A percentile compares a stretch with the other conserved stretches of the same genome.
phyloP scores from a whole-genome alignment of 352 stramenopile species.

The Thalassiosira exigua region DNA sequence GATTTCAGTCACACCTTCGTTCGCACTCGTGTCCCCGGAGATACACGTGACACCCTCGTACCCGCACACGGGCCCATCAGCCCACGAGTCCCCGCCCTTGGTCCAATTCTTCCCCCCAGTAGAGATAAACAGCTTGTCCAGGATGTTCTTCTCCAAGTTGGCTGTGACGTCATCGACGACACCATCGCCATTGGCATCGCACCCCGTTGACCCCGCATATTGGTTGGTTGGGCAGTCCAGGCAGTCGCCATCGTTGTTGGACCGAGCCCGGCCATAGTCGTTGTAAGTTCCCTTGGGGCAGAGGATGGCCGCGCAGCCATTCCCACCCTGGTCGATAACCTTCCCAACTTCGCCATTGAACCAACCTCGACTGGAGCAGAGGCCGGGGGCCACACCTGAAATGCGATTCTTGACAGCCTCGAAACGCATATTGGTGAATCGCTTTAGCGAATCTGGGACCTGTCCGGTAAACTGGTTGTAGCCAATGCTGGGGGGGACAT shows the following conservation, averaged over 20 bases:
- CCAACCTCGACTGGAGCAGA: constrained; percentile 75
- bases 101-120: constrained; percentile 68
- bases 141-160: constrained; percentile 62
- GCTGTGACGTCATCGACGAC: not conserved
- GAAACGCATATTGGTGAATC: constrained; percentile 75
- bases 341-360: constrained; percentile 71
- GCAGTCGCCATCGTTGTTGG: constrained; percentile 56
- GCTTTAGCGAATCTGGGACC: constrained; percentile 44
- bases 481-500: constrained; percentile 37
- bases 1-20: constrained; percentile 58
- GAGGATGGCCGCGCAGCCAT: constrained; percentile 80
- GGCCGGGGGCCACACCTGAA: constrained; percentile 39
- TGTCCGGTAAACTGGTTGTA: constrained; percentile 71
- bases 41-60: constrained; percentile 56
- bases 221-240: constrained; percentile 56
- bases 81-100: constrained; percentile 54
- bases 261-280: constrained; percentile 62
- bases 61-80: constrained; percentile 54
- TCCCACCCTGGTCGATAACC: constrained; percentile 37
- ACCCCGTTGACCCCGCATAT: constrained; percentile 55
- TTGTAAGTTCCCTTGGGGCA: constrained; percentile 80
- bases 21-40: constrained; percentile 44
- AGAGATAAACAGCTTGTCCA: constrained; percentile 72
- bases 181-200: constrained; percentile 41
- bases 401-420: constrained; percentile 72